Base-by-base conservation (phyloP, 1,284 basidiomycete genomes). In the Phylloporus gajari region DNA sequence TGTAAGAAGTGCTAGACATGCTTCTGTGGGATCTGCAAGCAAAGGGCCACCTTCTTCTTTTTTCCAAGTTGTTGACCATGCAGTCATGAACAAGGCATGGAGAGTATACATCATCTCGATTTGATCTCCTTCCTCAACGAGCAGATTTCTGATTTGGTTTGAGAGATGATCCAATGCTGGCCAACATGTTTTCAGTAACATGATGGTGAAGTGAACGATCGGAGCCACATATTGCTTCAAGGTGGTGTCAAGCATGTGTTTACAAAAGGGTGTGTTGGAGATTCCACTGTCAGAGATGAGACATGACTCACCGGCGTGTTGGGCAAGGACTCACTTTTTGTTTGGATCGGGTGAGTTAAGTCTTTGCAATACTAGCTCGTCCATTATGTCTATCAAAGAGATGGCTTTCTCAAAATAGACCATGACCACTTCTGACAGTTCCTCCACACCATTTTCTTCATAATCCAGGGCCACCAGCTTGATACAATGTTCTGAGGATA, bases 11-110 rank as follows among this genome's bases (percentile, higher is more conserved):
- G 76, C 77, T 0, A 83, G 65, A 8, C 67, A 72, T 12, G 59
- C 42, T 30, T 80, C 70, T 0, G 81, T 82, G 0, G 81, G 81
- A 69, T 81, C 78, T 3, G 73, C 56, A n/a, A 77, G 68, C 3
- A 60, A 25, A 2, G 7, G 9, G 7, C 27, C 59, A 1, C 51
- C 30, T 1, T 15, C 7, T 3, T 19, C 30, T 13, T 58, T 58
- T 13, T n/a, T 23, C 75, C 76, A 76, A 2, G 27, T n/a, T 0
- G 21, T 59, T 19, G 70, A 76, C 79, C 75, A 80, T 0, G 75
- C 1, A 2, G 35, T 23, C 5, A 60, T 4, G 6, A 60, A 11
- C 15, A 60, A 7, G 4, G 5, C 12, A 60, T 60, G 58, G 3
- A 60, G 15, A 5, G 4, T 5, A 15, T 11, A n/a, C 25, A 27